Base-by-base conservation (phyloP, 1,284 basidiomycete species). In the Schizopora paradoxa region DNA sequence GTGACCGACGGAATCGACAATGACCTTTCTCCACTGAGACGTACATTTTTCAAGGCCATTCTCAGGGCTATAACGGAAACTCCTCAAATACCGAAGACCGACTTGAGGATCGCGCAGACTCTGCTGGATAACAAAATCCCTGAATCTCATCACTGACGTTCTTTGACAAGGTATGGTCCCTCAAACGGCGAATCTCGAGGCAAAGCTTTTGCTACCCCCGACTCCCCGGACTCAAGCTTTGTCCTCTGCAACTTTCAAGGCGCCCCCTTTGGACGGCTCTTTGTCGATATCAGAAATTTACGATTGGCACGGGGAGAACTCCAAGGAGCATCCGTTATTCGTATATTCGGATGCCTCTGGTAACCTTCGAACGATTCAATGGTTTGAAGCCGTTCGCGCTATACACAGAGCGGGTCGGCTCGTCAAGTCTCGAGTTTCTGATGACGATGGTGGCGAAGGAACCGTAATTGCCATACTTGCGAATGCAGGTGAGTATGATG, bases 211-310 rank as follows among this genome's bases (percentile, higher is more conserved):
- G n/a, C n/a, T 31, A 14, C 28, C 28, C 8, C 28, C 28, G 14
- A 10, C 14, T 8, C 28, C 28, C 14, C 28, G 28, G 10, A 31
- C 28, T 31, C 28, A 31, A 10, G 28, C 28, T 31, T 8, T 31
- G 8, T 10, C 2, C 63, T 1, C 10, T 14, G 14, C 28, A 31
- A 31, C 28, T 8, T 67, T 64, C 51, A 49, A 8, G 1, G 53
- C 47, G 0, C 66, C 67, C 10, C 59, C 63, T 0, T 47, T 67
- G 23, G 62, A 67, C 44, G 62, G 60, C 13, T 52, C 61, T 2
- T 47, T 66, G 16, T 59, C 62, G 5, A 27, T 68, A 7, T 58
- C 63, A 0, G 61, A 69, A 41, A 49, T 67, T 1, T 63, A 59
- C 43, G 62, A 65, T n/a, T 64, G 58, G 53, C 63, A 70, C 31